Evolutionary conservation across 306 rosid genomes (phyloP).

Genomic region (Potentilla sterilis): DNA sequence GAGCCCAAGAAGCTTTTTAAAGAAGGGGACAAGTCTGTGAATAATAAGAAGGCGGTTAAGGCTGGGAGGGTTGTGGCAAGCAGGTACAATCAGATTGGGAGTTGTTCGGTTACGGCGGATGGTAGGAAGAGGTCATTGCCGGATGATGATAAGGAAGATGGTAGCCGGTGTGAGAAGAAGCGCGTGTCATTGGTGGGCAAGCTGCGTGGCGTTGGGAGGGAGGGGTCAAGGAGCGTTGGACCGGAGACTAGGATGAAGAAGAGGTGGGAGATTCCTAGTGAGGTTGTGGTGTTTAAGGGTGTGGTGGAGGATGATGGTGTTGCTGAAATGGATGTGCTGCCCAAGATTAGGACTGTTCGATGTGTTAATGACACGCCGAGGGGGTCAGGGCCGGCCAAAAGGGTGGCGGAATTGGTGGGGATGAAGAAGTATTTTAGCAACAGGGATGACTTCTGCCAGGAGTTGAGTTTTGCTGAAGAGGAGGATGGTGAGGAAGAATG

Average conservation of each 20-base stretch:
- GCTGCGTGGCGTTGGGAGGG: slow-evolving; percentile 25
- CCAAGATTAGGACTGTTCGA: slow-evolving; percentile 53
- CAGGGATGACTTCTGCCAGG: slow-evolving; percentile 52
- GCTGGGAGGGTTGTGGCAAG: slow-evolving; percentile 79
- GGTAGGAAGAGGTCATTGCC: slow-evolving; percentile 70
- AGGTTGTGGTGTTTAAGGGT: slow-evolving; percentile 31
- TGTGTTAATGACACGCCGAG: slow-evolving; percentile 57
- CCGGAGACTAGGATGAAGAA: slow-evolving; percentile 52
- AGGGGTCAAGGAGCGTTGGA: slow-evolving; percentile 27
- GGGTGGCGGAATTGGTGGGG: slow-evolving; percentile 60
- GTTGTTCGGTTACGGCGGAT: slow-evolving; percentile 35
- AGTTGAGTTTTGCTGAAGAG: slow-evolving; percentile 57
- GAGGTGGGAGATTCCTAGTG: slow-evolving; percentile 58
- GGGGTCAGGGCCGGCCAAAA: slow-evolving; percentile 83
- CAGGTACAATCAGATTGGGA: slow-evolving; percentile 50
- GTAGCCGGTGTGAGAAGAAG: slow-evolving; percentile 45
- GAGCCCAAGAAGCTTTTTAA: slow-evolving; percentile 77
- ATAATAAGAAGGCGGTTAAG: slow-evolving; percentile 42
- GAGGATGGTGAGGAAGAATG: slow-evolving; percentile 32
- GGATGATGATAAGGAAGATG: slow-evolving; percentile 51
- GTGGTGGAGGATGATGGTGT: slow-evolving; percentile 26
- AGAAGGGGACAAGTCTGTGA: slow-evolving; percentile 51
- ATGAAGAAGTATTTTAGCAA: slow-evolving; percentile 45
- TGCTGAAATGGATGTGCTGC: slow-evolving; percentile 41
- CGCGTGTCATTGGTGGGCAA: slow-evolving; percentile 39